Base-by-base conservation (phyloP, 768 basidiomycete genomes). In the Xerocomellus amylosporus region DNA sequence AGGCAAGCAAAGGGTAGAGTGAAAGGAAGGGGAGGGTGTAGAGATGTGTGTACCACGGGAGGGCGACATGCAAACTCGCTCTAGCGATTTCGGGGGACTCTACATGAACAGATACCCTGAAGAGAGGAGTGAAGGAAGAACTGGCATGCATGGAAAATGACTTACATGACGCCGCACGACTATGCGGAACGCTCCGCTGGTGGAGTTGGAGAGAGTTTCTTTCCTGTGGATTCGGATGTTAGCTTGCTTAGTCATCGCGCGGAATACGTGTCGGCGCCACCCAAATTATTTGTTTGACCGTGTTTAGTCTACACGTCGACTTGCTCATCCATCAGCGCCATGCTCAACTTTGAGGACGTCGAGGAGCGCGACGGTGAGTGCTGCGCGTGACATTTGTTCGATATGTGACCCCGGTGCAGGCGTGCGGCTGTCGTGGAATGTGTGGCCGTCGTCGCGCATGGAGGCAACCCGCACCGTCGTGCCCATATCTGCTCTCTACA, bases 381-480 rank as follows among this genome's bases (percentile, higher is more conserved):
- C n/a, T n/a, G n/a, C n/a, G n/a, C n/a, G n/a, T n/a, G n/a, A n/a
- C n/a, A n/a, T n/a, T n/a, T n/a, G n/a, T n/a, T n/a, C n/a, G n/a
- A n/a, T n/a, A n/a, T n/a, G n/a, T n/a, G n/a, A n/a, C n/a, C n/a
- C n/a, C n/a, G n/a, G n/a, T 30, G 36, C 58, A 97, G 94, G 96
- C 61, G 86, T 98, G 43, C 84, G 96, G 51, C 80, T 98, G 61
- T 96, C 95, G 44, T 98, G 96, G 97, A 99, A 99, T 73, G 92
- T 95, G 54, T 99, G 93, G 93, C 94, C 95, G 3, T 95, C 94
- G 34, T 95, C 93, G 55, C 86, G 97, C 64, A 96, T 98, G 71
- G 97, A 99, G 75, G 93, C 96, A 14, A 98, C 95, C 36, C 83
- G 96, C 63, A 98, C 93, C 5, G 96, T 99, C 38, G 96, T 98